Evolutionary conservation across 345 rosid genomes (phyloP).

Genomic region (Euphorbia lathyris): DNA sequence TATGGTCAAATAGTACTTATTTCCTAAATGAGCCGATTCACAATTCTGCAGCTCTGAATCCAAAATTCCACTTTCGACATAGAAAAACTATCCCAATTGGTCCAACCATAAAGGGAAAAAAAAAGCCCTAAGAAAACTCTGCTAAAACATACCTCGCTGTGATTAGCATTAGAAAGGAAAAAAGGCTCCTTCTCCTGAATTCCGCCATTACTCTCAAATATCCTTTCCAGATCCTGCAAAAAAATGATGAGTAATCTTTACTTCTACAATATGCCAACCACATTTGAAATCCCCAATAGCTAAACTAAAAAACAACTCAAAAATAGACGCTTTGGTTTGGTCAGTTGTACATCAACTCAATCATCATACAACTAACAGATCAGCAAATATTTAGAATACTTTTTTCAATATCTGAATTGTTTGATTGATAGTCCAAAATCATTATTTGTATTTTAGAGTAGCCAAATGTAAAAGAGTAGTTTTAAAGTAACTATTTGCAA

Average conservation of each 20-base stretch:
- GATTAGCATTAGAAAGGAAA: conserved; percentile 44
- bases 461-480: not conserved
- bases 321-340: not conserved
- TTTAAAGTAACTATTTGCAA: no score
- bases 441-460: conserved; percentile 5
- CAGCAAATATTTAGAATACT: not conserved
- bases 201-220: conserved; percentile 57
- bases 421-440: not conserved
- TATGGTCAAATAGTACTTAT: not conserved
- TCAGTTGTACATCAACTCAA: not conserved
- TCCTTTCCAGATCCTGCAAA: conserved; percentile 73
- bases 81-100: not conserved
- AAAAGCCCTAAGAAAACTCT: not conserved
- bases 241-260: not conserved
- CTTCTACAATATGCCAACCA: not conserved
- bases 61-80: not conserved
- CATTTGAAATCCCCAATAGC: not conserved
- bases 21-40: not conserved
- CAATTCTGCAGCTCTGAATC: not conserved
- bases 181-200: conserved; percentile 77
- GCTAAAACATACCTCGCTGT: conserved; percentile 45
- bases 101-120: not conserved
- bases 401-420: not conserved
- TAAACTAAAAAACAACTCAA: not conserved
- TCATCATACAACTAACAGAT: not conserved